phyloP scores from a whole-genome alignment of 371 early-diverging fungal species.

The Mucor mucedo region DNA sequence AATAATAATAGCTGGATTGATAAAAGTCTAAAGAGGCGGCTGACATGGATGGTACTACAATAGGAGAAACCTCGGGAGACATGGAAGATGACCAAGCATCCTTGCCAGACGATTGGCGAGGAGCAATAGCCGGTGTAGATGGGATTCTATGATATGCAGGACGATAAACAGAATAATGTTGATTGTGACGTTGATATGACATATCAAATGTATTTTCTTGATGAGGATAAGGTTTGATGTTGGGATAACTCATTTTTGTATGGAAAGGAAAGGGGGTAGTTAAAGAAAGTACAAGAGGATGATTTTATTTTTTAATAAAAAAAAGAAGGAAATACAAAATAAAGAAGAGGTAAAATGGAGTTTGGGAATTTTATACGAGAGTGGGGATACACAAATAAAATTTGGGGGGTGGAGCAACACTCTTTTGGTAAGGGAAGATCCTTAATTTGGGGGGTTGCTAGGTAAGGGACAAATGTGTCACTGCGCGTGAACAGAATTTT shows the following conservation, averaged over 20 bases:
- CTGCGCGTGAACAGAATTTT: slow-evolving; percentile 16
- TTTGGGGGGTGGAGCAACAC: slow-evolving; percentile 4
- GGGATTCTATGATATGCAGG: slow-evolving; percentile 38
- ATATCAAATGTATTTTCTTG: slow-evolving; percentile 21
- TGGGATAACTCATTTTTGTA: slow-evolving; percentile 25
- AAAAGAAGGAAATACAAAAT: background rate
- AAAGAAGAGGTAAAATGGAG: slow-evolving; percentile 8
- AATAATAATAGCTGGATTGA: slow-evolving; percentile 4
- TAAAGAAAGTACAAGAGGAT: slow-evolving; percentile 7
- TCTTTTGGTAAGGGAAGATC: slow-evolving; percentile 10
- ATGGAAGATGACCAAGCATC: slow-evolving; percentile 15
- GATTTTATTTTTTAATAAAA: background rate
- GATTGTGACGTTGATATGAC: slow-evolving; percentile 1
- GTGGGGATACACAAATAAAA: slow-evolving; percentile 12
- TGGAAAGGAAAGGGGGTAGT: background rate
- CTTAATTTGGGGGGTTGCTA: slow-evolving; percentile 8
- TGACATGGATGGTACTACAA: slow-evolving; percentile 38
- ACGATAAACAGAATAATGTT: slow-evolving; percentile 29
- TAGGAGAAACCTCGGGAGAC: slow-evolving; percentile 29
- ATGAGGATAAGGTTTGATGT: slow-evolving; percentile 36
- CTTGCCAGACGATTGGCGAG: slow-evolving; percentile 8
- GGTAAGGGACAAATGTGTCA: background rate
- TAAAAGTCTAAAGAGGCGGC: slow-evolving; percentile 10
- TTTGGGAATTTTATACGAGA: slow-evolving; percentile 11
- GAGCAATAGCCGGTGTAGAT: slow-evolving; percentile 21